Evolutionary conservation across 2,329 filamentous ascomycete genomes (phyloP), one percentile per base, ranked within the genome.

Genomic region (Fonsecaea erecta): DNA sequence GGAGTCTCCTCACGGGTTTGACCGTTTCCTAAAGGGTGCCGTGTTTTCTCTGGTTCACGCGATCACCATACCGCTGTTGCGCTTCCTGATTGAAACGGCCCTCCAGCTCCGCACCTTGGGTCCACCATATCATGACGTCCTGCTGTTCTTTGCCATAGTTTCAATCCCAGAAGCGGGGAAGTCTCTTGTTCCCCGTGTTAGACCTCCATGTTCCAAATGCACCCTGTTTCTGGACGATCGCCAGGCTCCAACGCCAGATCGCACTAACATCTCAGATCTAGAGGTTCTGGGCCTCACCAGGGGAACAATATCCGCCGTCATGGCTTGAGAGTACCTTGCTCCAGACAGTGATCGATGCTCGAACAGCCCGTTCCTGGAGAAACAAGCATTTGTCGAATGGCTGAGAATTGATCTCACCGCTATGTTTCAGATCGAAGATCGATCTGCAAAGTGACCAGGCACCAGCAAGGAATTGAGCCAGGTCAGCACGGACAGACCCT

Each of bases 381-480:
- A 43, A 43, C 37, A 43, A 43, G 37, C 37, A n/a, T 43, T 18
- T 16, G 6, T 18, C n/a, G 6, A 43, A 8, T 18, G 37, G 37
- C 37, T 43, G 37, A 43, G 4, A 48, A 24, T 14, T 48, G 43
- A 24, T 4, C 37, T 43, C 37, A 43, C 37, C 43, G 43, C 43
- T 48, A 12, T 48, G 43, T 48, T 24, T 24, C 18, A 43, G 43
- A 48, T 48, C 43, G 43, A 48, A 48, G 43, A 48, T 48, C 43
- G 43, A 48, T 48, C 43, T 48, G 43, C 43, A 24, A n/a, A 11
- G 43, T 24, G 21, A 26, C 8, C 43, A 48, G 43, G 43, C 43
- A 48, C 43, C 18, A 26, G 43, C 43, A 16, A 24, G 18, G n/a
- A 48, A n/a, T n/a, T 48, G 9, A 24, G 21, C 43, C 18, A 24